Base-by-base conservation (phyloP, 441 rosid species). In the Corymbia citriodora region DNA sequence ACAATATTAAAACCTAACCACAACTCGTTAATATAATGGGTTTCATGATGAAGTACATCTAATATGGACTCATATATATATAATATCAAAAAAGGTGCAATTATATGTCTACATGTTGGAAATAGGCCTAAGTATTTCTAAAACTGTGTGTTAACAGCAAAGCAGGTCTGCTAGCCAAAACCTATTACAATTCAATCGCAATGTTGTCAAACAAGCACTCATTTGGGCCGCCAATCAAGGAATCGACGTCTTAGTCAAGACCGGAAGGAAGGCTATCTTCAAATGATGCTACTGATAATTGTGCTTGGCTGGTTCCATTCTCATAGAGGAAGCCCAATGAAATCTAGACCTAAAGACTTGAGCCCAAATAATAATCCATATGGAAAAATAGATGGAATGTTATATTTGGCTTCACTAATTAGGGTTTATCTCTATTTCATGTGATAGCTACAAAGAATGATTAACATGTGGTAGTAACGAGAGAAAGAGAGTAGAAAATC, bases 261-360 rank as follows among this genome's bases (percentile, higher is more conserved):
- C 0, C 0, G 3, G 63, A 57, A 57, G 63, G 63, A 57, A 23
- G 63, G 29, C 29, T 23, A 57, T 57, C 63, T 57, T 57, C 6
- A 27, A 23, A 57, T 23, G 63, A 57, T 57, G 29, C 2, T 57
- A 57, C 13, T 23, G 6, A 57, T 27, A 57, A 21, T 57, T 57
- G 63, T 57, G 29, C 25, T 57, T 23, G 29, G 6, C 23, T 57
- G 63, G 29, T 57, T 57, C 1, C 3, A 12, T 57, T 57, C 13
- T 27, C 61, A 0, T 23, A 57, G 6, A 23, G 63, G 63, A 57
- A 57, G 63, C 63, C 63, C 29, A 57, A 57, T 57, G 63, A 21
- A 55, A 55, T 0, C 0, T 11, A 55, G 23, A 6, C 63, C 25
- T 3, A 57, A 23, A 57, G 10, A 27, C 63, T 23, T 0, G 3